A percentile compares a stretch with the other conserved stretches of the same genome.
These are phyloP conservation scores for Escallonia herrerae DNA, from an alignment of 129 eudicot species.

Conservation along the genomic window DNA sequence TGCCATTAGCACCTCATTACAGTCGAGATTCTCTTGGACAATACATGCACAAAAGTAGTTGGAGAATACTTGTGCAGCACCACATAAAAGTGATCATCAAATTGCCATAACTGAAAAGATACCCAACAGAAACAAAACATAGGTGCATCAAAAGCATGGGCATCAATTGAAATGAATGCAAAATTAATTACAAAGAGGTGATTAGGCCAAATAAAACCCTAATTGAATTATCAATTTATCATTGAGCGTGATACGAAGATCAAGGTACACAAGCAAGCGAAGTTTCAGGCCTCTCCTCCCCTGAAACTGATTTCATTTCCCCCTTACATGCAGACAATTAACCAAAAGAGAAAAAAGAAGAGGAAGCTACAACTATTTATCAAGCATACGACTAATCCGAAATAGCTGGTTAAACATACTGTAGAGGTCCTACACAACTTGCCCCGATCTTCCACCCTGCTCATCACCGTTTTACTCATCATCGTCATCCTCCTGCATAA, in stretches of 20 bases:
- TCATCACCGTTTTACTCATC: constrained; percentile 29
- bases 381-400: constrained; percentile 3
- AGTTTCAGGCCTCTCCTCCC: neutral
- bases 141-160: no score
- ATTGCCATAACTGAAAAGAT: no score
- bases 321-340: neutral
- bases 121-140: no score
- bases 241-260: constrained; percentile 3
- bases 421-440: neutral
- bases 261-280: neutral
- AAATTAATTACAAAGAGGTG: no score
- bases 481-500: constrained; percentile 38
- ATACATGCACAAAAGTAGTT: no score
- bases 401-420: neutral
- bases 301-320: constrained; percentile 3
- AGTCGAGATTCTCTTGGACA: no score
- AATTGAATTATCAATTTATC: constrained; percentile 11
- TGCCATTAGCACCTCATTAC: no score
- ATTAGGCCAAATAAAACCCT: neutral
- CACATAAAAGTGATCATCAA: no score
- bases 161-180: no score
- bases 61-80: no score
- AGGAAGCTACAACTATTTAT: constrained; percentile 8
- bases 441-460: neutral
- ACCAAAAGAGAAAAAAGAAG: neutral